Evolutionary conservation across 2,329 filamentous ascomycete genomes (phyloP), one percentile per base, ranked within the genome.

Genomic region (Alternaria incomplexa): DNA sequence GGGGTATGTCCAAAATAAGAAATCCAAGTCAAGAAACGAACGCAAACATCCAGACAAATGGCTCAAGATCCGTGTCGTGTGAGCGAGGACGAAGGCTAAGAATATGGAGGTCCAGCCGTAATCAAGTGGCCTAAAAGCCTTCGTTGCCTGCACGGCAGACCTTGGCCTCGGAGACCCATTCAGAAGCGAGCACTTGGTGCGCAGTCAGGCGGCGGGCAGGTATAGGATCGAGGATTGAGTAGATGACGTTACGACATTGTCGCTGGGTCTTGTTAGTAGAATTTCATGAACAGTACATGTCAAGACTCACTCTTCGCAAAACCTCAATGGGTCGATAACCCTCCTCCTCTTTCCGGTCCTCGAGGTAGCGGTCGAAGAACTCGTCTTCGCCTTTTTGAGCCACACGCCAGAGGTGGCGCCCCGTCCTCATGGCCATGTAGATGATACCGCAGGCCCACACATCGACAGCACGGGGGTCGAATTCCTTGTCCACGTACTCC

Each of bases 351-450:
- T 93, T 91, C 56, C 96, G 89, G 28, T 96, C 96, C 77, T 97
- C 92, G 6, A 99, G 87, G 77, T 99, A 99, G 45, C 93, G 91
- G 67, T 92, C 92, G 78, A 97, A 99, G 73, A 98, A 99, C 76
- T 98, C 96, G 75, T 99, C 96, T 69, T 98, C 95, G 58, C 97
- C 94, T 81, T 93, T 96, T 81, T 95, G 95, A 7, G 96, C 96
- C n/a, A 97, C 89, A 58, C 94, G 91, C 96, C 96, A 99, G 9
- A 99, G 85, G 80, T 99, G 96, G 56, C 96, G 88, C 6, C 96
- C 96, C 2, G 95, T 98, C 62, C 96, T 88, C 96, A 99, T 99
- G 13, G 96, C 96, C 96, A 99, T 99, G 83, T 99, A 99, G 63
- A 99, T 99, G 55, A 99, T 96, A 77, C 96, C 96, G 64, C 93